Evolutionary conservation across 805 yeast genomes (phyloP), one percentile per base, ranked within the genome.

Genomic region (Cyberlindnera maclurae): DNA sequence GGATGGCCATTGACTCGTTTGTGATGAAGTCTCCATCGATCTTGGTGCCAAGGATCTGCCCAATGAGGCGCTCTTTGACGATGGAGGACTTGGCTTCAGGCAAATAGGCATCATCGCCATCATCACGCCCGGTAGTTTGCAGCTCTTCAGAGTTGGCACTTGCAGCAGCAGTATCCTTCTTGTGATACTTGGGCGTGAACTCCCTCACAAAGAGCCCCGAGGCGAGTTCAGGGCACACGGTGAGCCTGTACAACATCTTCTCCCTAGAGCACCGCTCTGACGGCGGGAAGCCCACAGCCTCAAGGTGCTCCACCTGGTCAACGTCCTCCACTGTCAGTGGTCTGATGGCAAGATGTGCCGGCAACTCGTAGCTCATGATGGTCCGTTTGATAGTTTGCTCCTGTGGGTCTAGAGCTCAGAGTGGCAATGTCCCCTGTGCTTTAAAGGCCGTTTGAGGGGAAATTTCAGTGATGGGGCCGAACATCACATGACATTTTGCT

Each of bases 171-270:
- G 24, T 29, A 35, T 47, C 50, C 13, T 38, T 36, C 35, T 41
- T 38, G 18, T 43, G 45, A 17, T 41, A 40, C 37, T 42, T 41
- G 18, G 35, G 45, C 48, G 24, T 46, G 60, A 82, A 82, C 40
- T 76, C 76, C 55, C 96, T 70, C 37, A 87, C 68, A 54, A 90
- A 93, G 40, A 93, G 68, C 3, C 97, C 97, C 5, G 89, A 77
- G 47, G 93, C 78, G 41, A 90, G 72, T 59, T 90, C 98, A 9
- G 97, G 97, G 58, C 97, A 89, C 4, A 67, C 77, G 1, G 71
- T 70, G 46, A 90, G 68, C 50, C 97, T 71, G 65, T 85, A 90
- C 46, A 63, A 64, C 39, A 77, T 60, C 47, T 73, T 79, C 36
- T 78, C 86, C n/a, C 53, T 54, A 11, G 84, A 58, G 32, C 85